These are phyloP conservation scores for Coemansia sp. DNA, from an alignment of 192 early-diverging fungal genomes.

Conservation along the genomic window DNA sequence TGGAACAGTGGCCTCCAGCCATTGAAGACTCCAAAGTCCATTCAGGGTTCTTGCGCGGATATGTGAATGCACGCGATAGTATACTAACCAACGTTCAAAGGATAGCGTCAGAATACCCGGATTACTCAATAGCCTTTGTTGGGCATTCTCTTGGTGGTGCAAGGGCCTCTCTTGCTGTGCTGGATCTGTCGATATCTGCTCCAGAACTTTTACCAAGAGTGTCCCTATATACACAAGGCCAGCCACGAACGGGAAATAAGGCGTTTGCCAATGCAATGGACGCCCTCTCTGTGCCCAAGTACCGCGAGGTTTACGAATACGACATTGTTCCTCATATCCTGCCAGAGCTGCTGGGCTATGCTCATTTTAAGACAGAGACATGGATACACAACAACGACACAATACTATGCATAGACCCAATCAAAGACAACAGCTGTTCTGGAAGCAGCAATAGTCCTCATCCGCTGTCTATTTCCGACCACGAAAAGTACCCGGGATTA, in stretches of 20 bases:
- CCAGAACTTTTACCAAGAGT: constrained; percentile 23
- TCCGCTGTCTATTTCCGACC: constrained; percentile 21
- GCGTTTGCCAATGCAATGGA: constrained; percentile 38
- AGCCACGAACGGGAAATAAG: constrained; percentile 49
- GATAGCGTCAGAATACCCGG: constrained; percentile 27
- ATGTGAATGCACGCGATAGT: constrained; percentile 19
- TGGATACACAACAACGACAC: constrained; percentile 45
- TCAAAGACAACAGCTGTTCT: constrained; percentile 19
- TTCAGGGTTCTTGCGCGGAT: constrained; percentile 44
- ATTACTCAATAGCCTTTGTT: constrained; percentile 36
- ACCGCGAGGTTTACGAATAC: constrained; percentile 42
- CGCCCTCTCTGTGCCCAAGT: constrained; percentile 19
- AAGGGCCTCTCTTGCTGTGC: constrained; percentile 29
- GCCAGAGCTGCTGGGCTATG: constrained; percentile 24
- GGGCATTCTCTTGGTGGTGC: constrained; percentile 54
- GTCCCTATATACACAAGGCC: constrained; percentile 39
- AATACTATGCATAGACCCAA: constrained; percentile 18
- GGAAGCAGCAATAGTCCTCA: constrained; percentile 7
- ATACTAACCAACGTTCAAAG: constrained; percentile 15
- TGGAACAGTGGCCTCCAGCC: constrained; percentile 27
- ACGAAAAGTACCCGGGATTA: constrained; percentile 34
- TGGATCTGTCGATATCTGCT: constrained; percentile 25
- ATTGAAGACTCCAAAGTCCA: constrained; percentile 43
- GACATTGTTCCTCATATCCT: constrained; percentile 43
- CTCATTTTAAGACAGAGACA: constrained; percentile 34